Conservation (phyloP, 2,329 filamentous ascomycete genomes). For the Delphinella strobiligena region DNA sequence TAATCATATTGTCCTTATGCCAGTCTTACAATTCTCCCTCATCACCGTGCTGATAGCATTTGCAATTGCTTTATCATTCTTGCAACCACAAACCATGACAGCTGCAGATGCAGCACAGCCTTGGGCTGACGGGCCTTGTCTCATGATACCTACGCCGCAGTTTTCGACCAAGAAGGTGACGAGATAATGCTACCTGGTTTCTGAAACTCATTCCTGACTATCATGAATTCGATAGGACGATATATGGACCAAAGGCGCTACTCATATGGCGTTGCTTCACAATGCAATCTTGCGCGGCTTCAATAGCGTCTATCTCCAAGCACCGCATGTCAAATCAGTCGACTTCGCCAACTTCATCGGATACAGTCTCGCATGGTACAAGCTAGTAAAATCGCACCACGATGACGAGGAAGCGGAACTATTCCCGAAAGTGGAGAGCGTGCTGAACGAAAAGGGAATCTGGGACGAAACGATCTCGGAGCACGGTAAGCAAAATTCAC, state of each 20-base stretch:
- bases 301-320: constrained; percentile 29
- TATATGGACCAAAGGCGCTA: constrained; percentile 13
- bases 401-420: constrained; percentile 5
- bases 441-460: constrained; percentile 2
- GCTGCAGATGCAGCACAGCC: neutral
- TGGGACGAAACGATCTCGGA: constrained; percentile 4
- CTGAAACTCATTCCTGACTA: neutral
- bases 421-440: constrained; percentile 4
- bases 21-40: neutral
- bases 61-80: neutral
- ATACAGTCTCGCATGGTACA: constrained; percentile 4
- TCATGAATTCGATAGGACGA: neutral
- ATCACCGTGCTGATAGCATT: neutral
- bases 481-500: neutral
- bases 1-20: too few species aligned
- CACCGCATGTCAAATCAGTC: constrained; percentile 16
- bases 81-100: neutral
- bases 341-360: constrained; percentile 2
- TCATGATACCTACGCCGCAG: constrained; percentile 1
- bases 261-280: constrained; percentile 27
- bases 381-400: constrained; percentile 4
- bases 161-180: neutral
- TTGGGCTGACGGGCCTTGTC: constrained; percentile 3
- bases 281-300: constrained; percentile 28
- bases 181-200: neutral